Base-by-base conservation (phyloP, 805 yeast genomes). In the Clavispora santaluciae region DNA sequence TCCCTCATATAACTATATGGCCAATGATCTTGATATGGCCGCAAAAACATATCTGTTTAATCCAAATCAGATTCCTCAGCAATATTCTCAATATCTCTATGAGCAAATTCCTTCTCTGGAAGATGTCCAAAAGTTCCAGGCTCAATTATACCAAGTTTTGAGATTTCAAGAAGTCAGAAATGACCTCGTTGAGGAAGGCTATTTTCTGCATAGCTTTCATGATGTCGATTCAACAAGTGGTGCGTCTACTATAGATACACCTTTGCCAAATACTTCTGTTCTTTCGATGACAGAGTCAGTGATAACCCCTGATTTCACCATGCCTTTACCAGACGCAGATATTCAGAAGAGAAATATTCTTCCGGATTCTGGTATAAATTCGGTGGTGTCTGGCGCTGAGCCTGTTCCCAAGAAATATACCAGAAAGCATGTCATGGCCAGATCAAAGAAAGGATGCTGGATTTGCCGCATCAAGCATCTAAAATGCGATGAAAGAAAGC, bases 361-460 rank as follows among this genome's bases (percentile, higher is more conserved):
- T 16, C 5, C 16, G 7, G 31, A 28, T 6, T n/a, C 31, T 16
- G 20, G 7, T 15, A 13, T 8, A 5, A 28, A 28, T 28, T 8
- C 31, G 10, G 7, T 20, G 8, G 8, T 28, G 12, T 12, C 31
- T 5, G 5, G 6, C 12, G 20, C 10, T 16, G 31, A 28, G 9
- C 10, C 31, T 16, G 20, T 54, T 35, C 54, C 60, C 8, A 67
- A 66, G 42, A 66, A 66, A 45, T 55, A 66, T 41, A 68, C 69
- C 12, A 53, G 74, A 25, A 57, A 68, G 41, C 60, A 72, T 40
- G 48, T 64, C 18, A 55, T 66, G 42, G 72, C 72, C 2, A 52
- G 74, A 35, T 65, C 72, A 3, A 66, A 66, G 43, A 62, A 56
- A 24, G 75, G 75, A 6, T 69, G 75, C 44, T 69, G 75, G 75